Conservation (phyloP, 2,329 filamentous ascomycete genomes). For the Mycosphaerelloides madeirae region DNA sequence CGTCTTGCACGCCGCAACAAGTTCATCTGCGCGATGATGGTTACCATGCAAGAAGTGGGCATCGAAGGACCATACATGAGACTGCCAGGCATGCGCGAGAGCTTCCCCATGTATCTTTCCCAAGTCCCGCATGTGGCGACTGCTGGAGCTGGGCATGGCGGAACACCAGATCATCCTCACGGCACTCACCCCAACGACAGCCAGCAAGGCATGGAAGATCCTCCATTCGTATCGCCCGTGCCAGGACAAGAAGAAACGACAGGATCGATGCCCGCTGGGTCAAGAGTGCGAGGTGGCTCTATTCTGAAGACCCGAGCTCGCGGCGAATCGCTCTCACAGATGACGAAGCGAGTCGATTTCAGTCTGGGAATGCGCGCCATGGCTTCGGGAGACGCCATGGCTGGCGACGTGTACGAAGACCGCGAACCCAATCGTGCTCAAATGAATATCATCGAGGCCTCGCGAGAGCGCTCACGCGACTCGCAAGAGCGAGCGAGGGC, state of each 20-base stretch:
- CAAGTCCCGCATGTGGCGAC: constrained; percentile 46
- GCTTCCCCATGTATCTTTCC: constrained; percentile 62
- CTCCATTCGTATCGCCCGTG: constrained; percentile 39
- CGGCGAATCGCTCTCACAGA: constrained; percentile 54
- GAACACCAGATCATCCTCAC: constrained; percentile 42
- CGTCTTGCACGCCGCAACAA: constrained; percentile 88
- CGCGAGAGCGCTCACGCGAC: constrained; percentile 29
- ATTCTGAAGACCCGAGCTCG: constrained; percentile 51
- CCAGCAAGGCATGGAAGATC: constrained; percentile 33
- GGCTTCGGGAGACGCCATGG: constrained; percentile 51
- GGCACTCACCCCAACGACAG: constrained; percentile 29
- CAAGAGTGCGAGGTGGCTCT: constrained; percentile 40
- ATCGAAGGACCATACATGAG: constrained; percentile 79
- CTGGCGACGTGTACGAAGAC: constrained; percentile 63
- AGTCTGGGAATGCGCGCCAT: constrained; percentile 60
- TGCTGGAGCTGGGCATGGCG: constrained; percentile 39
- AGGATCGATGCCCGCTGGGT: constrained; percentile 21
- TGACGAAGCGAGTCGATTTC: constrained; percentile 64
- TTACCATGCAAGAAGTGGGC: constrained; percentile 74
- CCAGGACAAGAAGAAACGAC: constrained; percentile 15
- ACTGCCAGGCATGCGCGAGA: constrained; percentile 62
- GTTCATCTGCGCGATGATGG: constrained; percentile 87
- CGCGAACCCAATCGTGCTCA: constrained; percentile 41
- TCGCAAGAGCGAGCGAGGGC: constrained; percentile 20
- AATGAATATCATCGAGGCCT: constrained; percentile 34